These are phyloP conservation scores for Petunia secreta DNA, from an alignment of 257 asterid genomes.

Conservation along the genomic window DNA sequence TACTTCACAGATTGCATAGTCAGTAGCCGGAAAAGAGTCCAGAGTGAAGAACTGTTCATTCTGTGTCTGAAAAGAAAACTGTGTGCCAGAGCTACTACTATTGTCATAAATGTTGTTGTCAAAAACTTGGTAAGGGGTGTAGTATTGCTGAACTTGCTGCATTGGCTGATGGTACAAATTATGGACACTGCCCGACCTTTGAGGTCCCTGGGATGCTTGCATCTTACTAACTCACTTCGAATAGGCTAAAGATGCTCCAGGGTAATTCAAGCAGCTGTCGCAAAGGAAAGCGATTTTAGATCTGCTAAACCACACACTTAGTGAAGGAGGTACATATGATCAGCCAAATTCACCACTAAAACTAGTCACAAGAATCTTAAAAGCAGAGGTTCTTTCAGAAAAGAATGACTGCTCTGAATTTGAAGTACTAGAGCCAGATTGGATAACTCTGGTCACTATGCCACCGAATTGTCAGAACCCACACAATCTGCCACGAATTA, in stretches of 20 bases:
- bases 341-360: background rate
- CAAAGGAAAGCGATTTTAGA: background rate
- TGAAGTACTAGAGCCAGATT: background rate
- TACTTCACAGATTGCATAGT: conserved; percentile 44
- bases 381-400: background rate
- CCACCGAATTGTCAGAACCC: background rate
- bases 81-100: conserved; percentile 53
- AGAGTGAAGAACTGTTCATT: conserved; percentile 74
- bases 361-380: background rate
- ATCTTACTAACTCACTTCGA: conserved; percentile 36
- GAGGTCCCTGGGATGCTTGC: conserved; percentile 69
- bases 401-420: background rate
- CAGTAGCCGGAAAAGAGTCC: conserved; percentile 71
- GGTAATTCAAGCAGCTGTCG: conserved; percentile 1
- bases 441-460: background rate
- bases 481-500: conserved; percentile 17
- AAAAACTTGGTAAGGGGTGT: conserved; percentile 52
- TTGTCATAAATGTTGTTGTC: conserved; percentile 41
- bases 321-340: background rate
- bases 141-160: conserved; percentile 53
- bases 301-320: background rate
- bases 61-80: conserved; percentile 51
- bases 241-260: background rate
- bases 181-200: conserved; percentile 47
- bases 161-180: conserved; percentile 49